Base-by-base conservation (phyloP, 345 rosid genomes). In the Eucalyptus pauciflora region DNA sequence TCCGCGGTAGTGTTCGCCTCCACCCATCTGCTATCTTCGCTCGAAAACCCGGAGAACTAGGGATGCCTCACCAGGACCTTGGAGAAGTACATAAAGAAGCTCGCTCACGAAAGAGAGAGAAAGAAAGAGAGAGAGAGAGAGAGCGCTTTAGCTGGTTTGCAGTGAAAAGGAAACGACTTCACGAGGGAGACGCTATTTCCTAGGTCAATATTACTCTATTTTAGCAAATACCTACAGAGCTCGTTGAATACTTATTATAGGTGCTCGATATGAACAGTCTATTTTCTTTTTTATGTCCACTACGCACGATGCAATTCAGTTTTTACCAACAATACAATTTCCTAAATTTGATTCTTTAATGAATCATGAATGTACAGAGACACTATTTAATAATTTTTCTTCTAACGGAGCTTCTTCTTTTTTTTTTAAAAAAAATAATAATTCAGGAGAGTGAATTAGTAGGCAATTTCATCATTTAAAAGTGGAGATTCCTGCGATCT, bases 341-440 rank as follows among this genome's bases (percentile, higher is more conserved):
- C 87, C 87, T 49, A 1, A 16, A 86, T 43, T 86, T 29, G 56
- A 50, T 86, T n/a, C 2, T 18, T 49, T 86, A 76, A 18, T 11
- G 27, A 3, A 3, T 86, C 12, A 1, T 11, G 48, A 37, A 18
- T 76, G 83, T 76, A 4, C 25, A 0, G 27, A 20, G 62, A 37
- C 48, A 10, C 14, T 76, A 20, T 37, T 37, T 7, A 41, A 76
- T 45, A 33, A 3, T 8, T 18, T 69, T 15, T 31, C 8, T 13
- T 8, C 0, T 6, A 62, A 69, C 0, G 11, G 43, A 69, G 80
- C 80, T 8, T 15, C 0, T 31, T 67, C 1, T 51, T 0, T 51
- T 17, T n/a, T n/a, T n/a, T n/a, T n/a, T n/a, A n/a, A n/a, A n/a
- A n/a, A n/a, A n/a, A n/a, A n/a, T 4, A 4, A 37, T 37, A 16